Conservation (phyloP, 116 monocot species). For the Posidonia oceanica region DNA sequence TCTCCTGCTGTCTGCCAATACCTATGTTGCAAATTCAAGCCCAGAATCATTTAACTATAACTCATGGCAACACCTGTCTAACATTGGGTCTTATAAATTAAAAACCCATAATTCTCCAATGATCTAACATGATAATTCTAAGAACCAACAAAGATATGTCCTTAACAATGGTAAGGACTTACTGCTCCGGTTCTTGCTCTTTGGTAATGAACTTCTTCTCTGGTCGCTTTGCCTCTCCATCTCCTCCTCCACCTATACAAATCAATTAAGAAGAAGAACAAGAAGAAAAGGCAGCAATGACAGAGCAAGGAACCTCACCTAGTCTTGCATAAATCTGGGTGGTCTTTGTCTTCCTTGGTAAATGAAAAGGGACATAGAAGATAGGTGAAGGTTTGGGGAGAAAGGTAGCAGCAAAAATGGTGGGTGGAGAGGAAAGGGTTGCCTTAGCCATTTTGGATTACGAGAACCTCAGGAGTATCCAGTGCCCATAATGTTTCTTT, state of each 20-base stretch:
- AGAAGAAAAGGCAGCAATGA: neutral
- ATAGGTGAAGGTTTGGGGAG: constrained; percentile 7
- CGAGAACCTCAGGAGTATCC: neutral
- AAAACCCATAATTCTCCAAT: no score
- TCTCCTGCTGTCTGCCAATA: constrained; percentile 99
- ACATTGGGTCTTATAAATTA: no score
- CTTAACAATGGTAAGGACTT: constrained; percentile 3
- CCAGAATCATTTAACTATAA: neutral
- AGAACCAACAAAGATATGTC: no score
- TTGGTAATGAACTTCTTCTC: constrained; percentile 96
- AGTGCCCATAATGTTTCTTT: neutral
- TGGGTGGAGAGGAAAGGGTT: constrained; percentile 4
- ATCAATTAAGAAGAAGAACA: neutral
- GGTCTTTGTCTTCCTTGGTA: neutral
- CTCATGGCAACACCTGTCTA: no score
- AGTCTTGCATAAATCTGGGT: constrained; percentile 29
- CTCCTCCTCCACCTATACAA: constrained; percentile 35
- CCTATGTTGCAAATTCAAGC: constrained; percentile 20
- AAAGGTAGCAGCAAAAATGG: constrained; percentile 2
- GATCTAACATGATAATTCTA: no score
- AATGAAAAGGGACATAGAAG: neutral
- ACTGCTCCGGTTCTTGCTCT: constrained; percentile 95
- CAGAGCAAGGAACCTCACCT: constrained; percentile 16
- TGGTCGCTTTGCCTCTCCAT: constrained; percentile 28
- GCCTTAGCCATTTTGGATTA: constrained; percentile 14